Evolutionary conservation across 257 asterid genomes (phyloP).

Genomic region (Solanum bukasovii): DNA sequence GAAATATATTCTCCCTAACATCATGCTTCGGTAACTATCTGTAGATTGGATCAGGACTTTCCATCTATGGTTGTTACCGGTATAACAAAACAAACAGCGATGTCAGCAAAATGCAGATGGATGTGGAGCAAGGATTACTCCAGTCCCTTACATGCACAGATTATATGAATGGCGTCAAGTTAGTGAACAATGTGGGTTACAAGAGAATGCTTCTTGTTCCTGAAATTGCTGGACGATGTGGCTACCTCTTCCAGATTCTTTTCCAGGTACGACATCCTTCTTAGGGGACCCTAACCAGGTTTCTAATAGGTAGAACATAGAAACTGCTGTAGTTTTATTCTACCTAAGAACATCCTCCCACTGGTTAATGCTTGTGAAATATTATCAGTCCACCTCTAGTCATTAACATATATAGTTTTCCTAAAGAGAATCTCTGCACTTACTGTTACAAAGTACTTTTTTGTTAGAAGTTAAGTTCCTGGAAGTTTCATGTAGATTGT

Average conservation of each 20-base stretch:
- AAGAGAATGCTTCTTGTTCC: conserved; percentile 13
- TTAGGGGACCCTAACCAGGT: neutral
- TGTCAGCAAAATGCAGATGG: conserved; percentile 18
- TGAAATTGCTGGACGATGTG: conserved; percentile 22
- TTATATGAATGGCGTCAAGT: conserved; percentile 19
- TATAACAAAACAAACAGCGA: conserved; percentile 10
- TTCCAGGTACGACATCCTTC: conserved; percentile 46
- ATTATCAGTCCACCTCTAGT: neutral
- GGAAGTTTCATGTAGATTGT: neutral
- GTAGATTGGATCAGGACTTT: conserved; percentile 72
- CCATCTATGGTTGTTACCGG: conserved; percentile 57
- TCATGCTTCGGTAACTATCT: conserved; percentile 14
- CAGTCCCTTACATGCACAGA: conserved; percentile 33
- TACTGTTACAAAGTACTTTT: neutral
- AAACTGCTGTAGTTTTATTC: neutral
- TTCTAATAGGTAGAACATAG: neutral
- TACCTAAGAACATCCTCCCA: neutral
- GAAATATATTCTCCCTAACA: conserved; percentile 4
- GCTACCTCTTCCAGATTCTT: conserved; percentile 47
- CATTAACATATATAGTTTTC: neutral
- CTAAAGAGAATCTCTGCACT: neutral
- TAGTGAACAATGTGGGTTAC: conserved; percentile 6
- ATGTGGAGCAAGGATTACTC: conserved; percentile 48
- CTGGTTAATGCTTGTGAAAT: neutral
- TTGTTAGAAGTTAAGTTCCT: neutral